Evolutionary conservation across 306 rosid genomes (phyloP).

Genomic region (Hippophae gyantsensis): DNA sequence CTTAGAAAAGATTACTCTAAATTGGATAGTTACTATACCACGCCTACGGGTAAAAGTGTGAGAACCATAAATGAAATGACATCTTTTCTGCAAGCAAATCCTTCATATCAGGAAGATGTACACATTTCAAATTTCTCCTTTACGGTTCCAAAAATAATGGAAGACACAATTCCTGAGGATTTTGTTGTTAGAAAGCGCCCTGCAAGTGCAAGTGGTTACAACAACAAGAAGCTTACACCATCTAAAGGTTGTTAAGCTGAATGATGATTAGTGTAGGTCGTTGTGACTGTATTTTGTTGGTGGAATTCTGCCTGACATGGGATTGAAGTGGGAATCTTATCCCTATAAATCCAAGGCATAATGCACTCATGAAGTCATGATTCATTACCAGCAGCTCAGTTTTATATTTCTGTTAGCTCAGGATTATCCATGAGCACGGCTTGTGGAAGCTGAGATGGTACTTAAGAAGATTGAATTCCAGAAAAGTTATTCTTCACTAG

Average conservation of each 20-base stretch:
- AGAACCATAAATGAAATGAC: constrained; percentile 67
- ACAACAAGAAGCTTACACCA: constrained; percentile 31
- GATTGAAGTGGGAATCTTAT: not conserved
- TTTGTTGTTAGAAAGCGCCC: constrained; percentile 26
- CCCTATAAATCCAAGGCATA: not conserved
- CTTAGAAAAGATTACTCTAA: constrained; percentile 72
- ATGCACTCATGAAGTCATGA: not conserved
- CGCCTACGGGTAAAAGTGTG: constrained; percentile 58
- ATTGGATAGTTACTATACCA: constrained; percentile 58
- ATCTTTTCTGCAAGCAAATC: constrained; percentile 42
- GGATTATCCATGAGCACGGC: not conserved
- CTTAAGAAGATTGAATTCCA: not conserved
- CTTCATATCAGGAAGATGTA: constrained; percentile 25
- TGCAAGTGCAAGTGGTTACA: constrained; percentile 5
- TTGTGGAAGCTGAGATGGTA: not conserved
- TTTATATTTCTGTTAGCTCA: not conserved
- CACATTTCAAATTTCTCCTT: constrained; percentile 47
- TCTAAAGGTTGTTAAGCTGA: constrained; percentile 6
- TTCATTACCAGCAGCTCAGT: not conserved
- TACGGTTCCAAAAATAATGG: constrained; percentile 62
- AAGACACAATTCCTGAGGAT: constrained; percentile 58
- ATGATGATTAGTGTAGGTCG: not conserved
- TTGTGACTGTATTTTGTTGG: not conserved
- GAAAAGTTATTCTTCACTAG: too few species aligned
- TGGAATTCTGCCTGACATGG: not conserved